Percentiles rank a stretch among this genome's conserved stretches.
Evolutionary conservation across 139 green algal genomes (phyloP).

Genomic region (Chlorella sp.): DNA sequence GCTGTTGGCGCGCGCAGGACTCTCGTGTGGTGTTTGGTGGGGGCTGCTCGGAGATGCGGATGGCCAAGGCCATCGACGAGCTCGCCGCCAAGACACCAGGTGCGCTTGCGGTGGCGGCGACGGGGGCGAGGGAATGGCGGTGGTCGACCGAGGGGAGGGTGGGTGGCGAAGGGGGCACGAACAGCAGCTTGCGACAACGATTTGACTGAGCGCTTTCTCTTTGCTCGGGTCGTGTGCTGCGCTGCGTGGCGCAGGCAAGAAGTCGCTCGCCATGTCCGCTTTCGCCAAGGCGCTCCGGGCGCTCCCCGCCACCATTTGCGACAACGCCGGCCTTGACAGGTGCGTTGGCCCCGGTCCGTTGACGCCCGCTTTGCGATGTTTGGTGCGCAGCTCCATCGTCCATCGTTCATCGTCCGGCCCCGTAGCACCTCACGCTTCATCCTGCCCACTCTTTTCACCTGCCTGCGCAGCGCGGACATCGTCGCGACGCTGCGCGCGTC

Average conservation of each 20-base stretch:
- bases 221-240: too few species aligned
- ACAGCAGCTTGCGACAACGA: too few species aligned
- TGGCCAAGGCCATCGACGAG: conserved; percentile 82
- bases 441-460: conserved; percentile 2
- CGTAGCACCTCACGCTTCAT: too few species aligned
- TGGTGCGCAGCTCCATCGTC: too few species aligned
- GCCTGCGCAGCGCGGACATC: conserved; percentile 59
- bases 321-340: conserved; percentile 87
- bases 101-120: too few species aligned
- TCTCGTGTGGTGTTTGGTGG: conserved; percentile 86
- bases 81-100: conserved; percentile 71
- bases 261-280: conserved; percentile 84
- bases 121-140: too few species aligned
- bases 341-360: too few species aligned
- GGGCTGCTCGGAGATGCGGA: conserved; percentile 89
- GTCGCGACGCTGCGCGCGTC: conserved; percentile 78
- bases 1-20: conserved; percentile 70
- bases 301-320: conserved; percentile 92
- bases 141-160: too few species aligned
- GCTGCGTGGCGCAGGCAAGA: conserved; percentile 65
- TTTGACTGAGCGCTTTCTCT: too few species aligned
- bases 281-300: conserved; percentile 85
- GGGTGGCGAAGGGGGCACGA: too few species aligned
- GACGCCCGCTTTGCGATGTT: too few species aligned
- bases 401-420: too few species aligned